Base-by-base conservation (phyloP, 768 basidiomycete species). In the Floccularia luteovirens region DNA sequence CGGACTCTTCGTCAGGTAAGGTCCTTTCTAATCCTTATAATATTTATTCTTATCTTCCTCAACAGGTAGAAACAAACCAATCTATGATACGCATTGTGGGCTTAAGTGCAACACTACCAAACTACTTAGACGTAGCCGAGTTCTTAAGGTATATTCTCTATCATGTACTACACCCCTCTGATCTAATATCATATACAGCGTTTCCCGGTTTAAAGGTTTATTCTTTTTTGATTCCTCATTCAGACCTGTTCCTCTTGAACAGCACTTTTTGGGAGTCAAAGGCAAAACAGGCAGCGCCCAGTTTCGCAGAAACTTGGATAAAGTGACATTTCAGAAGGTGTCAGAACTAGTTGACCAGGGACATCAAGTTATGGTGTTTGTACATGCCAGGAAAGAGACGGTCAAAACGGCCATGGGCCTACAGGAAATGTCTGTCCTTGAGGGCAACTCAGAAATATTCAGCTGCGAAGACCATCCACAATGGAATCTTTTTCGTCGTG, bases 321-420 rank as follows among this genome's bases (percentile, higher is more conserved):
- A 67, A 19, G 90, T 90, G 19, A 82, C 88, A 1, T 98, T 85
- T 50, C 73, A 93, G 50, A 97, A 94, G 62, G 91, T 98, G 14
- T 74, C 83, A 2, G 84, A 87, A 24, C 68, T 98, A 4, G 88
- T 98, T 21, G 70, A 64, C n/a, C 75, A 81, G 49, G 96, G 93
- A 2, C 96, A 99, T 62, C 96, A 98, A 59, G 91, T 96, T 44
- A 98, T 99, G 93, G 93, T 99, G 0, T 99, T 99, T 53, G 96
- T 99, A 6, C 96, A 99, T 59, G 90, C 96, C 11, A 76, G 96
- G 22, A 98, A 96, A 63, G 96, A 98, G 55, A 99, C 96, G 0
- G 96, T 98, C 38, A 96, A 94, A 56, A 77, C 88, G 1, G 93
- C 93, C 0, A 65, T 79, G 52, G 76, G 72, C 7, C 69, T 99